Conservation (phyloP, 345 rosid species). For the Isatis tinctoria region DNA sequence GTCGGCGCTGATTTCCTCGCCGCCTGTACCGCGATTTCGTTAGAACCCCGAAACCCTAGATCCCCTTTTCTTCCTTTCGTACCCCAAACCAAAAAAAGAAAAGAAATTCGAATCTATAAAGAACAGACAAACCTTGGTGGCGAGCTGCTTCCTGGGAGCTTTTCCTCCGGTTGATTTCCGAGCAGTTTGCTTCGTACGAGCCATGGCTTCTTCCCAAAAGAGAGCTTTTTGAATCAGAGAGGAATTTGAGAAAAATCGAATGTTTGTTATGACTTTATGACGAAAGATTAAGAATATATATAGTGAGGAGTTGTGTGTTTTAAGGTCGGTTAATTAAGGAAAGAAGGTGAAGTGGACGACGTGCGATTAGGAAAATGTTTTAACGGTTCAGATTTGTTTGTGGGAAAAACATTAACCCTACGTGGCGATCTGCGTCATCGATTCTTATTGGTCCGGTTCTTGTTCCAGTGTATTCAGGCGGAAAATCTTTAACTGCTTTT, state of each 20-base stretch:
- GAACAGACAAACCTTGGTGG: conserved; percentile 38
- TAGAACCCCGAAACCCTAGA: neutral
- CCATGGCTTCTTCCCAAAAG: conserved; percentile 31
- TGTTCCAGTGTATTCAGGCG: neutral
- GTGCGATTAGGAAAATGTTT: neutral
- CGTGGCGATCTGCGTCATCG: neutral
- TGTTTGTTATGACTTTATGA: neutral
- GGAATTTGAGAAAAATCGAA: neutral
- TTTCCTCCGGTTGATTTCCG: conserved; percentile 47
- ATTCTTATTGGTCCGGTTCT: neutral
- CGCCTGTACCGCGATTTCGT: conserved; percentile 32
- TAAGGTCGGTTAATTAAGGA: neutral
- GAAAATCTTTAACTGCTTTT: neutral
- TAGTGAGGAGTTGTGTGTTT: neutral
- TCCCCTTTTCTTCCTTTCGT: neutral
- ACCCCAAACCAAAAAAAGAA: neutral
- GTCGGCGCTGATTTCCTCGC: conserved; percentile 75
- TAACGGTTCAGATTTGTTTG: conserved; percentile 3
- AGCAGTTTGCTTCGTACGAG: conserved; percentile 55
- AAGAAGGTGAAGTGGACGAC: neutral
- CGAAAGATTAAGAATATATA: neutral
- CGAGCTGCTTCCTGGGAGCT: conserved; percentile 46
- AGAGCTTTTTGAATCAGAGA: neutral
- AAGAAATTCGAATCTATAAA: neutral
- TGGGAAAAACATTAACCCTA: neutral